Evolutionary conservation across 2,329 filamentous ascomycete genomes (phyloP), one percentile per base, ranked within the genome.

Genomic region (Sclerotinia trifoliorum): DNA sequence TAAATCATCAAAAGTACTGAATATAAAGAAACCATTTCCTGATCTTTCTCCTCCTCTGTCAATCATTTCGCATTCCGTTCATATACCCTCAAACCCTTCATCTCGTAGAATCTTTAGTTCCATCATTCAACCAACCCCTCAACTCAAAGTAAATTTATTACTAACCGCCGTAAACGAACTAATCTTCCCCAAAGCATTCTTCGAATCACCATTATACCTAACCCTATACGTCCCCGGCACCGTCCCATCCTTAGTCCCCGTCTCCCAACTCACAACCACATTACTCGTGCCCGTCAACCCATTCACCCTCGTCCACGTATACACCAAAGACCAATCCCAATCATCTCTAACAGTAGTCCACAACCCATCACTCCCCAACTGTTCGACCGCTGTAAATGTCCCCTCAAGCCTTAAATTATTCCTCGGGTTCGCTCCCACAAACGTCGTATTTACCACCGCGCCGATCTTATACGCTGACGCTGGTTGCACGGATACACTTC

Each of bases 381-480:
- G 82, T 81, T 97, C 93, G 0, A 97, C 85, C 0, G 90, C 86
- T 0, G 90, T 88, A 78, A 88, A 97, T 0, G 93, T 96, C 2
- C 83, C 84, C 74, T 92, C 93, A 1, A 92, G 86, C 0, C 88
- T 85, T 42, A 97, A 85, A 73, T 97, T 91, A 78, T 97, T 97
- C 32, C 94, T 85, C 19, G 94, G 94, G 75, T 97, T 96, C 0
- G 94, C 93, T 19, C 89, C 94, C 2, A 94, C 86, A 78, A 97
- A 97, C 0, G 83, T 88, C 0, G 84, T 89, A 26, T 81, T 84
- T 55, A 94, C 86, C 4, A 82, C 81, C 44, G 85, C 83, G 3
- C 92, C 92, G 5, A 84, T 80, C 1, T 78, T 71, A 76, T 91
- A 92, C 0, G 81, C 79, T 5, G 83, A 75, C 1, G 80, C 75